Conservation (phyloP, 176 grass and related monocot genomes). For the Cenchrus fungigraminus region DNA sequence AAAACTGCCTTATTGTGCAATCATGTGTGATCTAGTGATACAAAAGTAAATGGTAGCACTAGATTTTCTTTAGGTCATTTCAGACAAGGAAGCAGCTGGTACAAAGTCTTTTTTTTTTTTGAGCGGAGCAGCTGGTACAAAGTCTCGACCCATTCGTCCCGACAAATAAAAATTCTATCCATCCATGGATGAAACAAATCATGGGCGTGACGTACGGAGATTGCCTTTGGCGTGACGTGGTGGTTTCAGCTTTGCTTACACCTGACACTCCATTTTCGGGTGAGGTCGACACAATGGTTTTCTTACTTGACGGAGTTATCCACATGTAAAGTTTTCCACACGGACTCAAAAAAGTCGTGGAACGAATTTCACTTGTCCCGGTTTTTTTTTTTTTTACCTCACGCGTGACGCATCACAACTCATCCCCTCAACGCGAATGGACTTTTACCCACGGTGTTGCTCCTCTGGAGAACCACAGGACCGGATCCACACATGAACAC, state of each 20-base stretch:
- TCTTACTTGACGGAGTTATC: constrained; percentile 22
- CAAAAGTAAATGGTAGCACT: not conserved
- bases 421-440: not conserved
- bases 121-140: not conserved
- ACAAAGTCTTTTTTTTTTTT: not conserved
- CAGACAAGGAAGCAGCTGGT: not conserved
- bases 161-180: not conserved
- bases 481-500: too few relatives aligned
- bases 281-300: not conserved
- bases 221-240: constrained; percentile 10
- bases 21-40: not conserved
- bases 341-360: constrained; percentile 15
- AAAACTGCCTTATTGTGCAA: not conserved
- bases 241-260: constrained; percentile 16
- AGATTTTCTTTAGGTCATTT: not conserved
- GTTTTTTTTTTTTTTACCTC: not conserved
- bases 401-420: not conserved
- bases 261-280: constrained; percentile 10
- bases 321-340: constrained; percentile 32
- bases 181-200: not conserved
- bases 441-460: not conserved
- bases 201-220: not conserved
- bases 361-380: not conserved
- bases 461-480: not conserved
- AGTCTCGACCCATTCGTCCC: not conserved